Evolutionary conservation across 768 basidiomycete genomes (phyloP).

Genomic region (Boletus sp.): DNA sequence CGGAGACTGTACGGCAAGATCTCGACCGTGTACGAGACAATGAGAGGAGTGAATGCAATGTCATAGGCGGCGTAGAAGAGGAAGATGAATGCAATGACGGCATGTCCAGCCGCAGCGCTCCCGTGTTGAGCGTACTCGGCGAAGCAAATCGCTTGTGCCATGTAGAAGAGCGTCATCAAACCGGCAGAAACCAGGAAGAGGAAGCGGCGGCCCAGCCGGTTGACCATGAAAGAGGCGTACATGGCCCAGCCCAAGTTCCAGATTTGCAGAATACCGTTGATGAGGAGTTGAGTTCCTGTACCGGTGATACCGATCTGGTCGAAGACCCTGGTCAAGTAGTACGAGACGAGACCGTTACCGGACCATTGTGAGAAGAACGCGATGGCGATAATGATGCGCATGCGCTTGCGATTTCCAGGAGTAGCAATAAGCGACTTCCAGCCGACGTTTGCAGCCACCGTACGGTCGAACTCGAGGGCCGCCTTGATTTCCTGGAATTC

Average conservation of each 20-base stretch:
- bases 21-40: conserved; percentile 85
- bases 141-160: conserved; percentile 65
- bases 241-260: conserved; percentile 73
- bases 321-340: conserved; percentile 78
- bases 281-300: conserved; percentile 64
- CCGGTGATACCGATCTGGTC: conserved; percentile 63
- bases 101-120: conserved; percentile 50
- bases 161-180: conserved; percentile 69
- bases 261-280: conserved; percentile 83
- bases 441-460: conserved; percentile 55
- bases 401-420: conserved; percentile 70
- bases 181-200: conserved; percentile 60
- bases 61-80: conserved; percentile 79
- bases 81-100: conserved; percentile 84
- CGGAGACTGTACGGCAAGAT: conserved; percentile 82
- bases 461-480: conserved; percentile 67
- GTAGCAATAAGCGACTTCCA: conserved; percentile 69
- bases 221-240: conserved; percentile 56
- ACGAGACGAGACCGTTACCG: conserved; percentile 81
- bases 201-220: conserved; percentile 66
- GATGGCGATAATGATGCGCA: conserved; percentile 73
- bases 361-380: conserved; percentile 89
- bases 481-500: conserved; percentile 83
- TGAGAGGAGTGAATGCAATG: conserved; percentile 82
- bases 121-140: conserved; percentile 50